Base-by-base conservation (phyloP, 495 filamentous ascomycete genomes). In the Hypoxylon cercidicola region DNA sequence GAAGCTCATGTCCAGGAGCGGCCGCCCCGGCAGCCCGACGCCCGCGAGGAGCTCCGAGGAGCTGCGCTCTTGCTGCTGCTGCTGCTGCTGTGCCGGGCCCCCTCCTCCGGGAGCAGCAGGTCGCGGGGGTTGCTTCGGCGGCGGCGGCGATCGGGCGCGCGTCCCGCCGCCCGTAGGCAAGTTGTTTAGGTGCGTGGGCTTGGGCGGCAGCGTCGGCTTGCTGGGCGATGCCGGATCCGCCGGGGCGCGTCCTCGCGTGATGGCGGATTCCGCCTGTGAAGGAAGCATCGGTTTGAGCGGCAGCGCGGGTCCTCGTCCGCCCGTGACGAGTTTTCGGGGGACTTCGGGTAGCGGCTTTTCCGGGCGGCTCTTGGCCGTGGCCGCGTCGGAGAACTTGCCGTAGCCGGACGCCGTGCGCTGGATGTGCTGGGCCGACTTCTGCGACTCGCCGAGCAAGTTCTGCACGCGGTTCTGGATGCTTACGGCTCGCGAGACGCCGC, bases 401-500 rank as follows among this genome's bases (percentile, higher is more conserved):
- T 97, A 98, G 7, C 93, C 95, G 58, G 92, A 87, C 3, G 92
- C 93, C 1, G 93, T 95, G 69, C 89, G 89, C 12, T 85, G 81
- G 7, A 85, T 78, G 43, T 76, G 75, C 28, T 82, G 77, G 3
- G 83, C 77, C 6, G 81, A 77, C 66, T 86, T 87, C 45, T 81
- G 83, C 54, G 87, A 89, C 69, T 98, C 94, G 64, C 89, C 89
- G n/a, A 99, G 78, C 43, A 98, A 81, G 18, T 82, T 87, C 74
- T 94, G 90, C 51, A 99, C 92, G 68, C 93, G 90, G 69, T 91
- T 94, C 73, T 97, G 92, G 46, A 99, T 98, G 16, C 88, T 89
- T 20, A 85, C 83, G 28, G 93, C 93, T 35, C 89, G 82, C 64
- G 84, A 84, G 41, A 86, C 81, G 44, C 87, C 86, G 19, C 82